Percentiles rank a stretch among this genome's conserved stretches.
These are phyloP conservation scores for Silene coronaria DNA, from an alignment of 179 eudicot species.

Conservation along the genomic window DNA sequence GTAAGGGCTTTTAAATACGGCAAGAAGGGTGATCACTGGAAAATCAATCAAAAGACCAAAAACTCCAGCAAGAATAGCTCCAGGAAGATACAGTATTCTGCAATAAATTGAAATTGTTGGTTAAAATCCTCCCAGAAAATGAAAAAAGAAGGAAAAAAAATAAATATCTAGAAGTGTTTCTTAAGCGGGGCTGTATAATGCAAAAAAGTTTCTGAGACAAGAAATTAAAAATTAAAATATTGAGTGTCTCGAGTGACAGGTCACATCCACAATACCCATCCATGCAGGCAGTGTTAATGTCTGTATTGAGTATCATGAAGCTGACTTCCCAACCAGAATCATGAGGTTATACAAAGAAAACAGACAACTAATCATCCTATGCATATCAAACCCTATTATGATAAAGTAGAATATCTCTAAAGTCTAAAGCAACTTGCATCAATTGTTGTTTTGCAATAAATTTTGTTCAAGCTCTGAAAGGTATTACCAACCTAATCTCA, in stretches of 20 bases:
- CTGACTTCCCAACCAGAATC: neutral
- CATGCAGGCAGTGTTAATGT: neutral
- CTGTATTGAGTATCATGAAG: neutral
- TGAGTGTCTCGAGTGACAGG: neutral
- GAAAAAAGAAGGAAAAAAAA: neutral
- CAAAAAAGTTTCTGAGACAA: neutral
- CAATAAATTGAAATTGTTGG: constrained; percentile 12
- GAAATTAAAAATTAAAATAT: neutral
- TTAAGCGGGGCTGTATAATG: too few species aligned
- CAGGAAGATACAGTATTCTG: constrained; percentile 72
- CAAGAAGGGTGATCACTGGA: constrained; percentile 61
- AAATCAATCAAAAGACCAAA: constrained; percentile 62
- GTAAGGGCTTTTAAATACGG: constrained; percentile 73
- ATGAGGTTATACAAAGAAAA: neutral
- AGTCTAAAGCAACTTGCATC: neutral
- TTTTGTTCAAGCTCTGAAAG: neutral
- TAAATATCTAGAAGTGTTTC: neutral
- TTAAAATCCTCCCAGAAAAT: neutral
- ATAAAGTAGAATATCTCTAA: neutral
- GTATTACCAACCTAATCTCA: constrained; percentile 65
- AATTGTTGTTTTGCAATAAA: neutral
- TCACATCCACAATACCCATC: constrained; percentile 4
- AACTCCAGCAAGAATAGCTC: constrained; percentile 55
- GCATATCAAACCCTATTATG: neutral
- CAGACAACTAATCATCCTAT: constrained; percentile 1